Evolutionary conservation across 805 yeast genomes (phyloP).

Genomic region (Pichia thaimueangensis): DNA sequence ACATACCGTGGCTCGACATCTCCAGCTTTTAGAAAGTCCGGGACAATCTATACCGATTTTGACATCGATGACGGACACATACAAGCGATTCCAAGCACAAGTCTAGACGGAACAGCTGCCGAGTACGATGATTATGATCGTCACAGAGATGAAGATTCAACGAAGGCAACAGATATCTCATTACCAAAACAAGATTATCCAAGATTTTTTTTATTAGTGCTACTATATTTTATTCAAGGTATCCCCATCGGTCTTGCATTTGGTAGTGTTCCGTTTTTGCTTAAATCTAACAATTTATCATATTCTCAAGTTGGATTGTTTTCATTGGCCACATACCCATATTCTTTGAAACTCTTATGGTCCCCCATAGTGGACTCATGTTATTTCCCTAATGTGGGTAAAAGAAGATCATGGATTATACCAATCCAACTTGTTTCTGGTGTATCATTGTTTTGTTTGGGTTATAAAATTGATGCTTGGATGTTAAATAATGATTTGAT

Average conservation of each 20-base stretch:
- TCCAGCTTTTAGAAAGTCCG: not conserved
- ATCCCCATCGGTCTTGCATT: conserved; percentile 94
- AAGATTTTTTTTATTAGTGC: conserved; percentile 65
- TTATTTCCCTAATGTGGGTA: conserved; percentile 60
- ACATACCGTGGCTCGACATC: conserved; percentile 7
- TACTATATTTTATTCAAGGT: conserved; percentile 86
- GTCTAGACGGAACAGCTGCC: not conserved
- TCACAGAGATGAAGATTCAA: not conserved
- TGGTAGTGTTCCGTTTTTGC: conserved; percentile 86
- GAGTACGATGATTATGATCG: not conserved
- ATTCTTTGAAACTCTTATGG: conserved; percentile 88
- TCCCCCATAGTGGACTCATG: conserved; percentile 93
- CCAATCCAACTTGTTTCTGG: conserved; percentile 88
- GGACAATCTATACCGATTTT: conserved; percentile 4
- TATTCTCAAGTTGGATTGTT: conserved; percentile 89
- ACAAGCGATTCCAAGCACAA: not conserved
- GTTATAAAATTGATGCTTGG: conserved; percentile 45
- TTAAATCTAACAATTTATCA: conserved; percentile 68
- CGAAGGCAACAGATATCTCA: conserved; percentile 8
- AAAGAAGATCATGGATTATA: conserved; percentile 89
- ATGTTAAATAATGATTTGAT: conserved; percentile 40
- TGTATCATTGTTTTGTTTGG: conserved; percentile 56
- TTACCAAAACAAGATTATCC: conserved; percentile 49
- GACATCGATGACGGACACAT: conserved; percentile 9
- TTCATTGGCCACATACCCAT: conserved; percentile 90